phyloP scores from a whole-genome alignment of 139 green algal species.

The Micractinium conductrix region DNA sequence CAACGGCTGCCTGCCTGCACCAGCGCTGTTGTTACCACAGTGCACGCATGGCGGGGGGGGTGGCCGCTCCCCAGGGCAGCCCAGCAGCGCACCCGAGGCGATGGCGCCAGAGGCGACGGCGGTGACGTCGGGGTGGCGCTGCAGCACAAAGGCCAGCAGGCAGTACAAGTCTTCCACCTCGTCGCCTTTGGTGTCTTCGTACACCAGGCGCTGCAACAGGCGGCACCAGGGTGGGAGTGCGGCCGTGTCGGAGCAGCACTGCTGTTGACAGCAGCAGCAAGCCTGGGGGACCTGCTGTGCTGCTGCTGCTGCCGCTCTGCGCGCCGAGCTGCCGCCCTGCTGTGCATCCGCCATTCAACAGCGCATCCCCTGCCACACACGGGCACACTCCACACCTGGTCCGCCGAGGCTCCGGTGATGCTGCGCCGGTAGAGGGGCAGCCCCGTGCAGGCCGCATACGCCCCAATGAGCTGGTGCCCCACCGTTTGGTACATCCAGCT shows the following conservation, averaged over 20 bases:
- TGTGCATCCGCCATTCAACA: too few species aligned
- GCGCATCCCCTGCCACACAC: too few species aligned
- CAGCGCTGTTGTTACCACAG: too few species aligned
- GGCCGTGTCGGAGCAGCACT: too few species aligned
- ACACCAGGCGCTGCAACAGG: constrained; percentile 63
- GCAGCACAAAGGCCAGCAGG: constrained; percentile 78
- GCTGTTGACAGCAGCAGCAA: neutral
- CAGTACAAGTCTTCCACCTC: constrained; percentile 93
- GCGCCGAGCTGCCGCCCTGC: too few species aligned
- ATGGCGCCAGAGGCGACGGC: constrained; percentile 92
- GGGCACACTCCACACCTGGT: constrained; percentile 48
- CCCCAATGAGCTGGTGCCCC: constrained; percentile 85
- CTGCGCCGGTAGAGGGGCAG: constrained; percentile 84
- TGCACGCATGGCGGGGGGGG: too few species aligned
- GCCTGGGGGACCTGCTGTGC: neutral
- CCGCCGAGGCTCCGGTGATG: constrained; percentile 68
- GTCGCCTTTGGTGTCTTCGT: constrained; percentile 75
- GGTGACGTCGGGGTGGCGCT: constrained; percentile 56
- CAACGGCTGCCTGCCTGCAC: too few species aligned
- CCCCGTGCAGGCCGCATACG: constrained; percentile 83
- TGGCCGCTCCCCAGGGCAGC: too few species aligned
- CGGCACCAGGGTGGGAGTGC: neutral
- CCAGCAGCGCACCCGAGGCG: constrained; percentile 54
- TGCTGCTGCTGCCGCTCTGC: neutral
- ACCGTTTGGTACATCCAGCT: constrained; percentile 98